Evolutionary conservation across 768 basidiomycete genomes (phyloP).

Genomic region (Boletus edulis): DNA sequence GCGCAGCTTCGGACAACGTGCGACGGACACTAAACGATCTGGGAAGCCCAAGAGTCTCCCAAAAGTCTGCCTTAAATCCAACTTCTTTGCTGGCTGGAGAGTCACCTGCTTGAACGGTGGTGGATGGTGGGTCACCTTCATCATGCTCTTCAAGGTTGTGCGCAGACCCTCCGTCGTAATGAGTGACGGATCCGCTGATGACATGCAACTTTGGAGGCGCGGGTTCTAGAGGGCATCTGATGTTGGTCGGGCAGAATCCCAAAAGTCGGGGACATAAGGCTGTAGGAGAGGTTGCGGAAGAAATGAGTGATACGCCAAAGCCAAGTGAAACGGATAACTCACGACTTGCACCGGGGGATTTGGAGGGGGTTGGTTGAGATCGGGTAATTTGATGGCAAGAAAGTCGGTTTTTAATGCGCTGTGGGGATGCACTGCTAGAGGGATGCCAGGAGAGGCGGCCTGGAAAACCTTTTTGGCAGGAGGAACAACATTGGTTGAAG

Average conservation of each 20-base stretch:
- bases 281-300: slow-evolving; percentile 21
- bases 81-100: slow-evolving; percentile 12
- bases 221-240: slow-evolving; percentile 21
- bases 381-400: slow-evolving; percentile 56
- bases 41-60: slow-evolving; percentile 38
- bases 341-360: slow-evolving; percentile 58
- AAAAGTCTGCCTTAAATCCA: slow-evolving; percentile 35
- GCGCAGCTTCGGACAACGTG: slow-evolving; percentile 12
- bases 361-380: slow-evolving; percentile 43
- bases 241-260: slow-evolving; percentile 46
- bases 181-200: slow-evolving; percentile 45
- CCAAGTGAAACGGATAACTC: slow-evolving; percentile 25
- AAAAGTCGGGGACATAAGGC: slow-evolving; percentile 63
- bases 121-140: slow-evolving; percentile 1
- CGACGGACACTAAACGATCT: slow-evolving; percentile 26
- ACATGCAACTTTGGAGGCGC: slow-evolving; percentile 48
- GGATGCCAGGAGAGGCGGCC: slow-evolving; percentile 43
- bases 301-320: slow-evolving; percentile 5
- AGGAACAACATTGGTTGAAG: slow-evolving; percentile 22
- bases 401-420: slow-evolving; percentile 28
- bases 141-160: slow-evolving; percentile 35
- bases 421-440: slow-evolving; percentile 30
- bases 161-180: slow-evolving; percentile 47
- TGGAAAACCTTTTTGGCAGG: slow-evolving; percentile 24
- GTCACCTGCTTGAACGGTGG: slow-evolving; percentile 5